A percentile compares a stretch with the other conserved stretches of the same genome.
These are phyloP conservation scores for Dryas drummondii DNA, from an alignment of 306 rosid species.

Conservation along the genomic window DNA sequence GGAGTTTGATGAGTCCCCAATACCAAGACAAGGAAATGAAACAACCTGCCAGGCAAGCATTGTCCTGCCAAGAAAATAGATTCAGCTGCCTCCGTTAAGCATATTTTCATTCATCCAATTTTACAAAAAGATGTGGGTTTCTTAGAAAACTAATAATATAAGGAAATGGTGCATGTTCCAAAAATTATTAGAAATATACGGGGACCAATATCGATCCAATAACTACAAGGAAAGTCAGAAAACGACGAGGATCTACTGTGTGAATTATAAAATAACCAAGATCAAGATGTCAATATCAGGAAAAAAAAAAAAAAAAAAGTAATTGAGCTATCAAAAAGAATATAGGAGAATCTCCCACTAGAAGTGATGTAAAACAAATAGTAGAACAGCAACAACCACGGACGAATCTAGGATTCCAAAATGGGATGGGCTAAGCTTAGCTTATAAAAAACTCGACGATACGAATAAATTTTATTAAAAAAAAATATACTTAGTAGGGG, in stretches of 20 bases:
- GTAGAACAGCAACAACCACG: no score
- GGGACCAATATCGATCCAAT: neutral
- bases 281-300: no score
- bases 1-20: slow-evolving; percentile 19
- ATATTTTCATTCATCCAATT: neutral
- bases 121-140: neutral
- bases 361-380: no score
- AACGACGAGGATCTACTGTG: neutral
- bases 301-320: neutral
- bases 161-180: neutral
- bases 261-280: no score
- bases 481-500: no score
- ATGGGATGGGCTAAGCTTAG: no score
- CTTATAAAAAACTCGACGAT: no score
- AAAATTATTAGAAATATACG: neutral
- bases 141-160: neutral
- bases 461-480: no score
- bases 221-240: neutral
- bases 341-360: no score
- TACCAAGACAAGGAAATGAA: neutral
- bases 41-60: neutral
- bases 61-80: neutral
- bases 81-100: neutral
- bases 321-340: no score
- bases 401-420: no score